Percentiles rank a stretch among this genome's conserved stretches.
These are phyloP conservation scores for Neoboletus subvelutipes DNA, from an alignment of 768 basidiomycete species.

Conservation along the genomic window DNA sequence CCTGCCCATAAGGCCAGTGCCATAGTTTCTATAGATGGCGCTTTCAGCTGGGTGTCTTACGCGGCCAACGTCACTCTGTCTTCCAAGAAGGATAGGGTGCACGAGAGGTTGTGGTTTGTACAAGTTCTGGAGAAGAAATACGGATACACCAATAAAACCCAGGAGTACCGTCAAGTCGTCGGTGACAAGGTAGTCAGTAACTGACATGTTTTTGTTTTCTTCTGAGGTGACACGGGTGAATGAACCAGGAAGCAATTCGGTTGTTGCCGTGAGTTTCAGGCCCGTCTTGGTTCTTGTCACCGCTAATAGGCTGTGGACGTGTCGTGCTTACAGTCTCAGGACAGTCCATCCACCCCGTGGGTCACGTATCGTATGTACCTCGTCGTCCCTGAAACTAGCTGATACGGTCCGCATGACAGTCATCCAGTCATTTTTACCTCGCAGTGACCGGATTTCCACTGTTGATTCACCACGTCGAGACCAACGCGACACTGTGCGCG, in stretches of 20 bases:
- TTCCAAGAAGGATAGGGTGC: constrained; percentile 89
- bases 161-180: constrained; percentile 80
- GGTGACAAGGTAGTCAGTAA: constrained; percentile 64
- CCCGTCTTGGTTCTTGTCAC: neutral
- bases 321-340: neutral
- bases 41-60: constrained; percentile 82
- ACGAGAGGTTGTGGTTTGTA: constrained; percentile 84
- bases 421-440: neutral
- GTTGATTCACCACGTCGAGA: neutral
- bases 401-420: neutral
- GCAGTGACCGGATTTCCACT: neutral
- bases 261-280: constrained; percentile 7
- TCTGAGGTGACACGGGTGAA: neutral
- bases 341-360: neutral
- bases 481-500: neutral
- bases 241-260: neutral
- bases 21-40: constrained; percentile 88
- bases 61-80: constrained; percentile 86
- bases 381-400: neutral
- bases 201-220: constrained; percentile 33
- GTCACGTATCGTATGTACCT: neutral
- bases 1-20: constrained; percentile 78
- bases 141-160: constrained; percentile 69
- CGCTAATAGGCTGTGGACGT: neutral
- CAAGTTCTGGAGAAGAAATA: constrained; percentile 74